Percentiles rank a stretch among this genome's conserved stretches.
phyloP scores from a whole-genome alignment of 2,329 filamentous ascomycete species.

The Scopulariopsis brevicaulis region DNA sequence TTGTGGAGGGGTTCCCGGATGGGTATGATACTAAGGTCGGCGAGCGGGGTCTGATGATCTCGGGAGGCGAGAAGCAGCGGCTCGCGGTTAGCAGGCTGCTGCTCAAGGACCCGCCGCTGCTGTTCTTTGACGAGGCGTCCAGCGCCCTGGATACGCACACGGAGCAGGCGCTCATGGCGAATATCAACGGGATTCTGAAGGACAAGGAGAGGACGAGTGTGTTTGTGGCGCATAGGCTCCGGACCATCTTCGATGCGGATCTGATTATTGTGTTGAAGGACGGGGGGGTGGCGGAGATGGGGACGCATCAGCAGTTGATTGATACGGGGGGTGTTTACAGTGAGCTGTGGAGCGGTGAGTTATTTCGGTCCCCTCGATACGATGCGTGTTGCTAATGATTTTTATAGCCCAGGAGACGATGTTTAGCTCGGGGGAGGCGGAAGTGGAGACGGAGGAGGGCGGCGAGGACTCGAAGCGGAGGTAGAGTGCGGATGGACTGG shows the following conservation, averaged over 20 bases:
- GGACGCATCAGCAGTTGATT: conserved; percentile 77
- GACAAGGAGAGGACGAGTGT: conserved; percentile 86
- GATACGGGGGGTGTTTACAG: conserved; percentile 72
- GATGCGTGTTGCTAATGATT: conserved; percentile 8
- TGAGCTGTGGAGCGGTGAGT: conserved; percentile 79
- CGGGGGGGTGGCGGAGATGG: conserved; percentile 77
- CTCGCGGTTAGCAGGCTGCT: conserved; percentile 74
- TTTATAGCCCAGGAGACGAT: conserved; percentile 49
- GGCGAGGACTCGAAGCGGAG: background rate
- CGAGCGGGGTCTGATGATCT: conserved; percentile 94
- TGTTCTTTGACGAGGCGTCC: conserved; percentile 95
- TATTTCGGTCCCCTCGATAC: background rate
- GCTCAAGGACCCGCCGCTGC: conserved; percentile 76
- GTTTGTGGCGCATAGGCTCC: conserved; percentile 83
- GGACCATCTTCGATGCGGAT: conserved; percentile 90
- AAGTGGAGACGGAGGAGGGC: conserved; percentile 17
- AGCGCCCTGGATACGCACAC: conserved; percentile 89
- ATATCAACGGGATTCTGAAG: conserved; percentile 85
- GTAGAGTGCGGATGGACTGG: conserved; percentile 11
- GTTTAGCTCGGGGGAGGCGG: conserved; percentile 34
- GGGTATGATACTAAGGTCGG: conserved; percentile 87
- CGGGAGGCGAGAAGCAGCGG: conserved; percentile 86
- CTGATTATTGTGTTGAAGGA: conserved; percentile 83
- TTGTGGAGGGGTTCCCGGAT: conserved; percentile 68
- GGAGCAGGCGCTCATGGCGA: conserved; percentile 78